Conservation (phyloP, 805 yeast genomes). For the Candida ulmi region DNA sequence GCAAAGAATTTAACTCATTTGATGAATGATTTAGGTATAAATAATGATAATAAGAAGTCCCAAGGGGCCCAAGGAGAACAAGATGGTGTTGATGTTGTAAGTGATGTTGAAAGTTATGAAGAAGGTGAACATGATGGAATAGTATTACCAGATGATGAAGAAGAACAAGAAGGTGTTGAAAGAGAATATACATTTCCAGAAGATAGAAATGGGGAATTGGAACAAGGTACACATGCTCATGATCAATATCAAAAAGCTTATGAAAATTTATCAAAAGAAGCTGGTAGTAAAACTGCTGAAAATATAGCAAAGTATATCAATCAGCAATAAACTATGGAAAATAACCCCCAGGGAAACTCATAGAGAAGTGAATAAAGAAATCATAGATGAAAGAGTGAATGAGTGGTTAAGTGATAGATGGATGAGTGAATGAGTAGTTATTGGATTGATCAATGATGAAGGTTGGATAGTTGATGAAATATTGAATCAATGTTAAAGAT, state of each 20-base stretch:
- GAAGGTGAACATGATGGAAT: constrained; percentile 39
- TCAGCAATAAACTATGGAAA: no score
- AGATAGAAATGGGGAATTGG: constrained; percentile 57
- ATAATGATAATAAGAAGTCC: constrained; percentile 36
- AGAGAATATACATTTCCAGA: constrained; percentile 72
- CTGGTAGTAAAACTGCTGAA: constrained; percentile 65
- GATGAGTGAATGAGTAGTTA: no score
- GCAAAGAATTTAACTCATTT: constrained; percentile 64
- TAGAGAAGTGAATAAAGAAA: no score
- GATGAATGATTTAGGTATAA: constrained; percentile 82
- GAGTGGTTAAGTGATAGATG: no score
- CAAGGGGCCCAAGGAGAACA: no score
- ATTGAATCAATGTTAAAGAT: no score
- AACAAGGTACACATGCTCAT: constrained; percentile 47
- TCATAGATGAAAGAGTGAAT: no score
- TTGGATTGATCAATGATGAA: no score
- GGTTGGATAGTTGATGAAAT: no score
- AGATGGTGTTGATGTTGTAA: constrained; percentile 45
- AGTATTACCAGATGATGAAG: constrained; percentile 38
- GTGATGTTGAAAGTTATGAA: constrained; percentile 46
- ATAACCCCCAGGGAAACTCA: no score
- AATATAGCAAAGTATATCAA: constrained; percentile 64
- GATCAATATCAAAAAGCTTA: constrained; percentile 70
- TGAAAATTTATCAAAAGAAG: constrained; percentile 53
- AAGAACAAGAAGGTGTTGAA: constrained; percentile 46